These are phyloP conservation scores for Neonectria neomacrospora DNA, from an alignment of 2,329 filamentous ascomycete species.

Conservation along the genomic window DNA sequence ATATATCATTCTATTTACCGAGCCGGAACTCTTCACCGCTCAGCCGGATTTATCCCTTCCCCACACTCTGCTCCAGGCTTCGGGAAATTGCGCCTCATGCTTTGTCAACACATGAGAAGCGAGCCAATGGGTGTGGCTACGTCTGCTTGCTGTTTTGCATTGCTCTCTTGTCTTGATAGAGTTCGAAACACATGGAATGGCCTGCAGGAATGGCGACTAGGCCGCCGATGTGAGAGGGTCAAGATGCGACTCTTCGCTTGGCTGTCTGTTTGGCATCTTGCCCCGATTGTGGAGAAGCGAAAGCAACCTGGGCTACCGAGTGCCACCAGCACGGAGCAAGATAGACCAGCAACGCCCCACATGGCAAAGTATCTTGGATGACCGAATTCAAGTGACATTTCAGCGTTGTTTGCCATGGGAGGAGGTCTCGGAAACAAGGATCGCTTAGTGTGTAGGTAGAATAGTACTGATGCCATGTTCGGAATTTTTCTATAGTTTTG, in stretches of 20 bases:
- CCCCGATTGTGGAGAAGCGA: constrained; percentile 7
- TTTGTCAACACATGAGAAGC: constrained; percentile 23
- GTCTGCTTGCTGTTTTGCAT: constrained; percentile 4
- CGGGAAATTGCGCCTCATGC: constrained; percentile 32
- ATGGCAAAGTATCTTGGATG: neutral
- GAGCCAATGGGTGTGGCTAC: constrained; percentile 22
- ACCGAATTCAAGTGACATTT: neutral
- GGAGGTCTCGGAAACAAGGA: neutral
- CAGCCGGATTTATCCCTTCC: constrained; percentile 35
- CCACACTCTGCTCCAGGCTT: constrained; percentile 23
- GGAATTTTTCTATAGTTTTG: neutral
- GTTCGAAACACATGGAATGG: constrained; percentile 11
- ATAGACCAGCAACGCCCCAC: neutral
- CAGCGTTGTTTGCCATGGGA: neutral
- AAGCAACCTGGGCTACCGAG: neutral
- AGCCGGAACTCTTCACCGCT: constrained; percentile 38
- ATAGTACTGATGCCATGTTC: too few relatives aligned
- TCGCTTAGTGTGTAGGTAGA: neutral
- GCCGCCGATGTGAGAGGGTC: neutral
- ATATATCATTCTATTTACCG: constrained; percentile 32
- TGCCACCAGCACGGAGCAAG: neutral
- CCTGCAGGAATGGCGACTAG: neutral
- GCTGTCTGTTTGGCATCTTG: neutral
- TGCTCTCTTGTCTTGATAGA: neutral
- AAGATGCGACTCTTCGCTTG: neutral